phyloP scores from a whole-genome alignment of 371 early-diverging fungal species.

The Apophysomyces trapeziformis region DNA sequence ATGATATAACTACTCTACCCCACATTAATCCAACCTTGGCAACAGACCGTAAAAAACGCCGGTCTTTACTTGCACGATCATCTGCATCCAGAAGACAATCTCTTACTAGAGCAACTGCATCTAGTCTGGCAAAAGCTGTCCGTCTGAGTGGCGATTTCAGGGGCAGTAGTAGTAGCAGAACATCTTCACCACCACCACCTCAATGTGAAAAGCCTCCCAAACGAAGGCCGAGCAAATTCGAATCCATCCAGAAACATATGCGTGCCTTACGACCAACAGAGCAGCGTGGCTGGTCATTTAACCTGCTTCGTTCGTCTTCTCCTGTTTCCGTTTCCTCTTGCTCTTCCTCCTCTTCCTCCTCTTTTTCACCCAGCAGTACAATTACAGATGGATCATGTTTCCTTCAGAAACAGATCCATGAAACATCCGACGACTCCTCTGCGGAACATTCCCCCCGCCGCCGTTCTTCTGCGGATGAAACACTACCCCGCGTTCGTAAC shows the following conservation, averaged over 20 bases:
- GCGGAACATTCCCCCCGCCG: background rate
- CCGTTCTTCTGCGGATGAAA: slow-evolving; percentile 3
- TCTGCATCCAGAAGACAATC: slow-evolving; percentile 3
- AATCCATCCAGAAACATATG: slow-evolving; percentile 11
- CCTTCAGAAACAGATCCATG: slow-evolving; percentile 2
- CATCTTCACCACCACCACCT: slow-evolving; percentile 7
- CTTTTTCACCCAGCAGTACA: background rate
- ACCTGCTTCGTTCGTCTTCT: background rate
- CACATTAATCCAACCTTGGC: background rate
- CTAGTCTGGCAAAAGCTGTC: slow-evolving; percentile 7
- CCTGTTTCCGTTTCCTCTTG: background rate
- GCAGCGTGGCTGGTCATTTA: background rate
- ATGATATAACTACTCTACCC: background rate
- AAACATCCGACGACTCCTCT: slow-evolving; percentile 1
- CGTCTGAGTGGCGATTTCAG: slow-evolving; percentile 7
- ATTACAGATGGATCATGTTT: background rate
- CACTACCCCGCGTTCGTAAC: slow-evolving; percentile 8
- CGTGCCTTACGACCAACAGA: slow-evolving; percentile 1
- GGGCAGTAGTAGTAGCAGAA: background rate
- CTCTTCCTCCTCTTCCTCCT: slow-evolving; percentile 2
- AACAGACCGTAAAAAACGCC: background rate
- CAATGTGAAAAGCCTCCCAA: slow-evolving; percentile 7
- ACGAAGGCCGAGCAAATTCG: slow-evolving; percentile 6
- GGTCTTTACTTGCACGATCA: slow-evolving; percentile 5
- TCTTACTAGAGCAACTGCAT: slow-evolving; percentile 5